phyloP scores from a whole-genome alignment of 768 basidiomycete genomes.

The Hydnomerulius pinastri region DNA sequence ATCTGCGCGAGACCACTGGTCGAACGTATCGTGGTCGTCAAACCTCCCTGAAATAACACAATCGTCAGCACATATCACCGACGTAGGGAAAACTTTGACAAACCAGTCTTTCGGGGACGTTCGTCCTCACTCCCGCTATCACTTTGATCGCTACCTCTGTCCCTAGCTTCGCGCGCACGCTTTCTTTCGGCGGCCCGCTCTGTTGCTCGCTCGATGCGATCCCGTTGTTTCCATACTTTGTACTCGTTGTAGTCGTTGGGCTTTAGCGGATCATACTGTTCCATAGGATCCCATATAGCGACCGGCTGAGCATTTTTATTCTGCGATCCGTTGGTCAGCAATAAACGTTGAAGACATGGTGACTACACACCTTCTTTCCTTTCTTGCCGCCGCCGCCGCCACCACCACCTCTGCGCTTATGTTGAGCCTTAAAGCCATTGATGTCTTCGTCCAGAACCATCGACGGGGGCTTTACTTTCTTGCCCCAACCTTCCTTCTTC shows the following conservation, averaged over 20 bases:
- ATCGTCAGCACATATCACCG: slow-evolving; percentile 28
- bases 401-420: slow-evolving; percentile 54
- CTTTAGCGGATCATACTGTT: slow-evolving; percentile 77
- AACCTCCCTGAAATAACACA: slow-evolving; percentile 25
- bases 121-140: slow-evolving; percentile 71
- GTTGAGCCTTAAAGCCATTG: slow-evolving; percentile 73
- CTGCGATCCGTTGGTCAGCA: slow-evolving; percentile 35
- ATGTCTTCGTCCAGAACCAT: slow-evolving; percentile 90
- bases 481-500: slow-evolving; percentile 71
- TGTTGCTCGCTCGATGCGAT: slow-evolving; percentile 67
- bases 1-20: slow-evolving; percentile 58
- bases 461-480: slow-evolving; percentile 87
- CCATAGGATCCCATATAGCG: slow-evolving; percentile 73
- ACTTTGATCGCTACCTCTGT: slow-evolving; percentile 55
- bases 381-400: slow-evolving; percentile 47
- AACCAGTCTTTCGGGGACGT: slow-evolving; percentile 70
- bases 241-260: slow-evolving; percentile 91
- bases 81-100: slow-evolving; percentile 9
- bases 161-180: slow-evolving; percentile 51
- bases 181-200: slow-evolving; percentile 65
- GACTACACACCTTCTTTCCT: slow-evolving; percentile 58
- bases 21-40: slow-evolving; percentile 43
- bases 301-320: slow-evolving; percentile 59
- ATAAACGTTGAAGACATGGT: not conserved
- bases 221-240: slow-evolving; percentile 77